Conservation (phyloP, 768 basidiomycete species). For the Gloeostereum incarnatum region DNA sequence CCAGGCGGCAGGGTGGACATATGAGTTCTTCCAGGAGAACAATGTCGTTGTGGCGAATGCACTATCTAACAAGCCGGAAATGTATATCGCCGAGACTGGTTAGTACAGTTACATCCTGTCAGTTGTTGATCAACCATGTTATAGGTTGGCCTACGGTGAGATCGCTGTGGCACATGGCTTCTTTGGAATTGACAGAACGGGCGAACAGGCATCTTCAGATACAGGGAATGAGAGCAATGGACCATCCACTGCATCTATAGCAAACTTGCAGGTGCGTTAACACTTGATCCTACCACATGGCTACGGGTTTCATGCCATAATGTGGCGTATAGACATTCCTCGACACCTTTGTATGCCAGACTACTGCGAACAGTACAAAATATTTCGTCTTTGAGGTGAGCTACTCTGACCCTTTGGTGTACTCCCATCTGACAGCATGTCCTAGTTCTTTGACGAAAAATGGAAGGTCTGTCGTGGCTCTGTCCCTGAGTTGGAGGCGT, state of each 20-base stretch:
- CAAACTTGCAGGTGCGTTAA: constrained; percentile 46
- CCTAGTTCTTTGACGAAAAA: constrained; percentile 41
- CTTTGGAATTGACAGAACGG: constrained; percentile 1
- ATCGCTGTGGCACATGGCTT: background rate
- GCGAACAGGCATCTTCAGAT: constrained; percentile 47
- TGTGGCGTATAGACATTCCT: constrained; percentile 52
- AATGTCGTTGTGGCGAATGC: constrained; percentile 47
- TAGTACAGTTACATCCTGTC: too few relatives aligned
- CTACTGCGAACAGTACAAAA: constrained; percentile 69
- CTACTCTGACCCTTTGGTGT: constrained; percentile 1
- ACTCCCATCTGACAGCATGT: background rate
- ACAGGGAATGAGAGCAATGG: constrained; percentile 54
- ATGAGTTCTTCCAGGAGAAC: constrained; percentile 59
- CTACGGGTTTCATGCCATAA: too few relatives aligned
- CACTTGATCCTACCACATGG: too few relatives aligned
- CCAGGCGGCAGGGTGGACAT: constrained; percentile 74
- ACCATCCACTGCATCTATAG: constrained; percentile 48
- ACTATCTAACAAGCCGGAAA: constrained; percentile 62
- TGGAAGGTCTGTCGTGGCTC: too few relatives aligned
- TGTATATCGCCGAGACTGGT: constrained; percentile 96
- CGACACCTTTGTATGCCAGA: constrained; percentile 80
- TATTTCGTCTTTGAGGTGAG: constrained; percentile 84
- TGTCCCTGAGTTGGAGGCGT: too few relatives aligned
- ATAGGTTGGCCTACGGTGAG: constrained; percentile 77
- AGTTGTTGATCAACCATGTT: too few relatives aligned